Evolutionary conservation across 176 grass and related monocot genomes (phyloP).

Genomic region (Hsuehochloa calcarea): DNA sequence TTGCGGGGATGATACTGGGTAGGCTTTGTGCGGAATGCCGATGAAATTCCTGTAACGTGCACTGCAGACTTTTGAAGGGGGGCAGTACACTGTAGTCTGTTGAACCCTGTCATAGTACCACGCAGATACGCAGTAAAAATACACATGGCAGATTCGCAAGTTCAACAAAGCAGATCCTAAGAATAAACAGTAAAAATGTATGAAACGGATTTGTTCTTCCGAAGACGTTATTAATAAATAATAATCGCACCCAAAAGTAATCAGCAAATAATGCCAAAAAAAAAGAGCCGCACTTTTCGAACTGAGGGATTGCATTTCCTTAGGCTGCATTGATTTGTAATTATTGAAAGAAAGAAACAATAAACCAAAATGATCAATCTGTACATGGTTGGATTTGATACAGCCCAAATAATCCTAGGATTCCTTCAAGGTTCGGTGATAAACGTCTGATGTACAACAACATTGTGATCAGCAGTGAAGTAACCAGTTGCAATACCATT

Average conservation of each 20-base stretch:
- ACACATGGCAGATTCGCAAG: neutral
- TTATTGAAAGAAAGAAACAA: neutral
- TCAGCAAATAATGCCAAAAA: neutral
- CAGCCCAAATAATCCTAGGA: neutral
- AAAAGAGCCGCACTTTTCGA: neutral
- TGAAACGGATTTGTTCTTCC: neutral
- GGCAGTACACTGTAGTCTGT: too few species aligned
- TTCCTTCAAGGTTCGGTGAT: neutral
- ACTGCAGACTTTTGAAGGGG: neutral
- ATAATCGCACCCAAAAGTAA: neutral
- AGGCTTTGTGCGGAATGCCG: too few species aligned
- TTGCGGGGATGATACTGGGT: too few species aligned
- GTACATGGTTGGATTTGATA: neutral
- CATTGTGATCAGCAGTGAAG: constrained; percentile 23
- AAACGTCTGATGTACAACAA: constrained; percentile 4
- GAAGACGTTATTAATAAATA: neutral
- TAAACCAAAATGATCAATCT: neutral
- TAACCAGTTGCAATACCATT: constrained; percentile 1
- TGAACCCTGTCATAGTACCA: too few species aligned
- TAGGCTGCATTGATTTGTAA: neutral
- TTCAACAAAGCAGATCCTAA: neutral
- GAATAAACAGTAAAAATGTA: neutral
- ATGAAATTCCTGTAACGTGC: neutral
- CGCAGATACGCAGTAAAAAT: neutral
- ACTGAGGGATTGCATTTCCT: neutral